These are phyloP conservation scores for Candida mattraensis DNA, from an alignment of 805 yeast species.

Conservation along the genomic window DNA sequence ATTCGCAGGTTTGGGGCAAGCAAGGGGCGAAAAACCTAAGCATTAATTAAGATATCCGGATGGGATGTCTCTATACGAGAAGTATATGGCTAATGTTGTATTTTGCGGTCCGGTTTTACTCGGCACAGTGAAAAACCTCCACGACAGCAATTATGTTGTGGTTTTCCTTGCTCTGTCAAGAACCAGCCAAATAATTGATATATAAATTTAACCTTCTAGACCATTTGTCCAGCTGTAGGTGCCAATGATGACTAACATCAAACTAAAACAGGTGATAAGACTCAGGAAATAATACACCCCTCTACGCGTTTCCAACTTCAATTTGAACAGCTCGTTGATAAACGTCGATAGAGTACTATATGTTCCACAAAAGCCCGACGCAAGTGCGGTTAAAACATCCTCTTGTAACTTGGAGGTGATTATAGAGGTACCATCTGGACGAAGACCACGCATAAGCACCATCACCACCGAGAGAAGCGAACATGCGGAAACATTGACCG, in stretches of 20 bases:
- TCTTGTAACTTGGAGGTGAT: constrained; percentile 16
- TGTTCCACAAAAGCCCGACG: constrained; percentile 31
- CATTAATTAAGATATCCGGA: no score
- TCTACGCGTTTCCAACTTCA: constrained; percentile 29
- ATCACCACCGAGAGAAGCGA: constrained; percentile 21
- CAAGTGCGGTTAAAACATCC: constrained; percentile 26
- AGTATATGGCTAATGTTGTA: no score
- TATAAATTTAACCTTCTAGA: no score
- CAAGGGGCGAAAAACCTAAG: no score
- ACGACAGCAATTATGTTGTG: no score
- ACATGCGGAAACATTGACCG: constrained; percentile 35
- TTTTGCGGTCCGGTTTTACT: no score
- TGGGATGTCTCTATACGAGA: no score
- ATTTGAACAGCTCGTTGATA: constrained; percentile 55
- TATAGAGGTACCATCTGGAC: constrained; percentile 5
- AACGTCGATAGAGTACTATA: constrained; percentile 67
- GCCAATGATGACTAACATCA: constrained; percentile 64
- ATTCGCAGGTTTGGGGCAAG: no score
- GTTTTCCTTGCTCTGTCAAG: no score
- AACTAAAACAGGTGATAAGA: constrained; percentile 45
- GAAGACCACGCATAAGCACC: constrained; percentile 21
- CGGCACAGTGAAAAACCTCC: no score
- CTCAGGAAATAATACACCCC: constrained; percentile 53
- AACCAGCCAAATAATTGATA: no score
- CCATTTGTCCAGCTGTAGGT: constrained; percentile 70